Conservation (phyloP, 2,329 filamentous ascomycete genomes). For the Rhynchosporium agropyri region DNA sequence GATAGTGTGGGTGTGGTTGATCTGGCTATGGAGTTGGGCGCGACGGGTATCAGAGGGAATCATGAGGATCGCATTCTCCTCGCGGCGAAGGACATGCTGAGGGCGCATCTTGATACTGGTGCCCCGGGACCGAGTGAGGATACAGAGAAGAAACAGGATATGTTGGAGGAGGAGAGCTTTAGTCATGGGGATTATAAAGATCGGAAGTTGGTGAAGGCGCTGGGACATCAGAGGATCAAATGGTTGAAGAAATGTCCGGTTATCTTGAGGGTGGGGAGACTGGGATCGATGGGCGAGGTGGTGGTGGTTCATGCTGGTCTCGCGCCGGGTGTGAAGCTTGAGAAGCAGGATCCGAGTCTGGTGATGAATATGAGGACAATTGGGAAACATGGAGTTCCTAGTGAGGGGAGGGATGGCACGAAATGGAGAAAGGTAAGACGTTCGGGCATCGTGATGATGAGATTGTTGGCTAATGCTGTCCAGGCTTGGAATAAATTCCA, state of each 20-base stretch:
- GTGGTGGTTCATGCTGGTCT: slow-evolving; percentile 85
- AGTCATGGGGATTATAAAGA: slow-evolving; percentile 40
- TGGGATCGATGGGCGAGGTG: slow-evolving; percentile 63
- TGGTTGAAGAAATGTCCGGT: slow-evolving; percentile 76
- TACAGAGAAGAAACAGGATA: slow-evolving; percentile 35
- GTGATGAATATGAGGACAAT: slow-evolving; percentile 89
- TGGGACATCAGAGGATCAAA: slow-evolving; percentile 56
- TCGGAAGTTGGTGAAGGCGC: slow-evolving; percentile 35
- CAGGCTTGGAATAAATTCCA: slow-evolving; percentile 60
- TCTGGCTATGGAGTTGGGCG: slow-evolving; percentile 71
- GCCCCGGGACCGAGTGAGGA: slow-evolving; percentile 37
- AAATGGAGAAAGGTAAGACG: slow-evolving; percentile 40
- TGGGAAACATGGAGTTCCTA: slow-evolving; percentile 36
- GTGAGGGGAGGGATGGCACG: slow-evolving; percentile 35
- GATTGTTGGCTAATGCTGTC: slow-evolving; percentile 27
- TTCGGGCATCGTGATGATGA: not conserved
- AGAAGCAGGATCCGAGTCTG: slow-evolving; percentile 73
- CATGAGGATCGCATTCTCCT: slow-evolving; percentile 87
- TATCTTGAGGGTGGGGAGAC: slow-evolving; percentile 71
- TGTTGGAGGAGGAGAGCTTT: slow-evolving; percentile 35
- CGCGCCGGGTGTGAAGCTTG: slow-evolving; percentile 71
- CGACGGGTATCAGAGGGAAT: slow-evolving; percentile 86
- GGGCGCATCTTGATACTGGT: slow-evolving; percentile 39
- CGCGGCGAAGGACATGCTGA: slow-evolving; percentile 51
- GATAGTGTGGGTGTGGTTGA: slow-evolving; percentile 78